Evolutionary conservation across 371 early-diverging fungal species (phyloP).

Genomic region (Rhizopus microsporus): DNA sequence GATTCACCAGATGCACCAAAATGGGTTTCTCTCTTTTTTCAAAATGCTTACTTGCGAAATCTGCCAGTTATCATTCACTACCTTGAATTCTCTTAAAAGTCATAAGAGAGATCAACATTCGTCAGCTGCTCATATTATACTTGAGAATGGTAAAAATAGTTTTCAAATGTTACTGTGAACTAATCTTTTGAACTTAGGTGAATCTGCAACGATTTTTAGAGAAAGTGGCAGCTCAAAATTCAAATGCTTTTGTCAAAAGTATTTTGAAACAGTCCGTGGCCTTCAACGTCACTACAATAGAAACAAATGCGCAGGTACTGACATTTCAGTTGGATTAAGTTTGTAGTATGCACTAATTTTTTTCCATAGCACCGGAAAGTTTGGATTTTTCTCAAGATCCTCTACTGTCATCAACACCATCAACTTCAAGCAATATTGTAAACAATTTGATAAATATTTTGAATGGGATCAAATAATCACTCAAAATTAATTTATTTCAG

Average conservation of each 20-base stretch:
- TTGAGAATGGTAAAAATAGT: slow-evolving; percentile 1
- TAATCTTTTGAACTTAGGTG: slow-evolving; percentile 1
- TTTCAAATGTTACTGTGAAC: slow-evolving; percentile 7
- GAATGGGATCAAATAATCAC: not conserved
- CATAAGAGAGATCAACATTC: slow-evolving; percentile 8
- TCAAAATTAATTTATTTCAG: slow-evolving; percentile 7
- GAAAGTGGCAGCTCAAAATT: slow-evolving; percentile 3
- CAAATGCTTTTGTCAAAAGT: slow-evolving; percentile 3
- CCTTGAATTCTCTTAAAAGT: not conserved
- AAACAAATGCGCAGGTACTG: slow-evolving; percentile 3
- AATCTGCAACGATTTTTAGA: slow-evolving; percentile 3
- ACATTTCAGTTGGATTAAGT: not conserved
- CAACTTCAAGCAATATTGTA: slow-evolving; percentile 3
- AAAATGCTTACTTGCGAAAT: slow-evolving; percentile 2
- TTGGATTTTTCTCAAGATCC: slow-evolving; percentile 3
- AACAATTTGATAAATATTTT: slow-evolving; percentile 1
- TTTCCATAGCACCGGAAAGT: not conserved
- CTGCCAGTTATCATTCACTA: not conserved
- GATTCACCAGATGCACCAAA: too few species aligned
- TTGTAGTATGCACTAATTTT: not conserved
- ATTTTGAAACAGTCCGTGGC: slow-evolving; percentile 6
- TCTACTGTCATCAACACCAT: not conserved
- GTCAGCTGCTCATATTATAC: not conserved
- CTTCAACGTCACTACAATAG: not conserved
- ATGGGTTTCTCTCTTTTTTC: slow-evolving; percentile 3